A percentile compares a stretch with the other conserved stretches of the same genome.
Evolutionary conservation across 176 grass and related monocot species (phyloP).

Genomic region (Musa beccarii): DNA sequence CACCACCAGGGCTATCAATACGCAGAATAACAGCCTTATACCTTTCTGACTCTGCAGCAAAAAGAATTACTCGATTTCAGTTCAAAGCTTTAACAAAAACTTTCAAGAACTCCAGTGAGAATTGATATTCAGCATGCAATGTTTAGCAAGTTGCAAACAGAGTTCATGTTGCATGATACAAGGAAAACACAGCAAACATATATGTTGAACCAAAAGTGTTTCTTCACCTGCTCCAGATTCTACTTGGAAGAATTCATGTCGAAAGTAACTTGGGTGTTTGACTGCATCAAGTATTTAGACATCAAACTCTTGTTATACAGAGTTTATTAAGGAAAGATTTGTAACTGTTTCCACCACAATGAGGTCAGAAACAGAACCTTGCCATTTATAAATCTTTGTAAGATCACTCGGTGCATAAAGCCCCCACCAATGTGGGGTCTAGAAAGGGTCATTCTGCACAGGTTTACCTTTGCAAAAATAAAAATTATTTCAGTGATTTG

Average conservation of each 20-base stretch:
- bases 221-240: neutral
- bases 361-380: neutral
- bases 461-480: too few species aligned
- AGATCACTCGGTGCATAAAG: too few species aligned
- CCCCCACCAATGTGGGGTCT: too few species aligned
- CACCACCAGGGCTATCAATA: constrained; percentile 94
- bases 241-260: too few species aligned
- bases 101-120: neutral
- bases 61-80: constrained; percentile 28
- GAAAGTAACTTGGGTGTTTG: neutral
- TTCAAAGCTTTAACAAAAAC: constrained; percentile 8
- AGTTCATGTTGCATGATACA: neutral
- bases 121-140: neutral
- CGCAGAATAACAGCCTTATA: constrained; percentile 94
- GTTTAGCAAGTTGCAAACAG: too few species aligned
- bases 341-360: neutral
- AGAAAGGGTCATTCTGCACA: too few species aligned
- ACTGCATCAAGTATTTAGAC: neutral
- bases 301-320: neutral
- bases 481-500: too few species aligned
- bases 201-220: constrained; percentile 1
- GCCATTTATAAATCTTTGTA: too few species aligned
- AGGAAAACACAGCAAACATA: neutral
- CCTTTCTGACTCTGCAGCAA: constrained; percentile 55
- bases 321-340: neutral